Conservation (phyloP, 305 asterid genomes). For the Euphrasia arctica region DNA sequence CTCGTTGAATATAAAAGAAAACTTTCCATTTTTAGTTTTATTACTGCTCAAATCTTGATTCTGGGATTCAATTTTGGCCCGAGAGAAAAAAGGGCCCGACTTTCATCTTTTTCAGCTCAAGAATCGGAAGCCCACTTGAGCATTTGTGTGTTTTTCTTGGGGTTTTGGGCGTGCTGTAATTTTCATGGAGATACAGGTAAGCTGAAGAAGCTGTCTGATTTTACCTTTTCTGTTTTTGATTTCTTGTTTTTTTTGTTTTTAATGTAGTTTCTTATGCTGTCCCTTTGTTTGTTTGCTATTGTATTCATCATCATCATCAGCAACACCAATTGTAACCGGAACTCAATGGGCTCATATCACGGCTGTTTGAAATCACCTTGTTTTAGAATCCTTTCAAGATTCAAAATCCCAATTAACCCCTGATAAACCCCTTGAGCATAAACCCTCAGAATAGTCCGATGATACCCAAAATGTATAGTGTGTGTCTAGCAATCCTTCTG, state of each 20-base stretch:
- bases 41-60: background rate
- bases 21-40: no score
- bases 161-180: constrained; percentile 32
- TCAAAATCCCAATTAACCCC: no score
- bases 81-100: no score
- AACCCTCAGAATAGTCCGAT: background rate
- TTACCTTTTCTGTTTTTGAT: background rate
- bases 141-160: constrained; percentile 31
- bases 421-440: background rate
- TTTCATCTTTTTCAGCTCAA: background rate
- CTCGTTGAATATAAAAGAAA: background rate
- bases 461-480: constrained; percentile 3
- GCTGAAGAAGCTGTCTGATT: constrained; percentile 4
- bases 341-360: background rate
- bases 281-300: constrained; percentile 14
- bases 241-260: background rate
- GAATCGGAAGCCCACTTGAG: background rate
- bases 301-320: constrained; percentile 35
- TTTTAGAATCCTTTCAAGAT: no score
- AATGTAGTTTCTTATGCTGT: constrained; percentile 20
- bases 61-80: background rate
- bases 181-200: constrained; percentile 51
- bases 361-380: no score
- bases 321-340: background rate
- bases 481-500: constrained; percentile 31